Base-by-base conservation (phyloP, 1,139 yeast genomes). In the Suhomyces guaymorum region DNA sequence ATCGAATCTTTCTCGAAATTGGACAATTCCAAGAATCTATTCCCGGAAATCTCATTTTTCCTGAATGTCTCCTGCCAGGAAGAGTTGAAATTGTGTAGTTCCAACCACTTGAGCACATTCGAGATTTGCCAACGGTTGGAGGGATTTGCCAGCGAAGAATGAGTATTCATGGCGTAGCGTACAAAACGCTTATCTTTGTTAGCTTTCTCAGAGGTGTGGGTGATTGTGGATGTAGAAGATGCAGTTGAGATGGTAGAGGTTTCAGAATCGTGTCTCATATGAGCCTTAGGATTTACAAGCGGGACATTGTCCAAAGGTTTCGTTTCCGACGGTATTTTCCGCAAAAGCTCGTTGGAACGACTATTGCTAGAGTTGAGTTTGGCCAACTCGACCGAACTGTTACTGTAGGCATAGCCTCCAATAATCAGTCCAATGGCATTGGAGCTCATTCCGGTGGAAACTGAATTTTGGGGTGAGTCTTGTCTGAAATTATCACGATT, bases 1-100 rank as follows among this genome's bases (percentile, higher is more conserved):
- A 55, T 66, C 52, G 67, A 72, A 59, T 48, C 73, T 53, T 47
- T 66, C 54, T 82, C 88, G 54, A 84, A 84, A 35, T 82, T 86
- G 26, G 80, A 75, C 44, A 89, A 63, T 37, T 78, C 80, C 16
- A 88, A 60, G 50, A 88, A 88, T 23, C 75, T 63, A 33, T 76
- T 73, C 0, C 92, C 90, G 5, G 72, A 66, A 2, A 87, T 68
- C 38, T 78, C 79, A 43, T 80, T 73, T 29, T 70, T 66, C 23
- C 64, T 64, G 54, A 88, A 84, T 8, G 82, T 73, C 8, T 70
- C 76, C 19, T 73, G 66, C 96, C 96, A 89, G 9, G 82, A 70
- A 5, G 71, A 73, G 43, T 85, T 84, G 57, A 89, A 89, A 21
- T 75, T 72, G 53, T 88, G 73, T 14, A 57, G 49, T 11, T 75